A percentile compares a stretch with the other conserved stretches of the same genome.
Evolutionary conservation across 2,329 filamentous ascomycete species (phyloP).

Genomic region (Reticulascus tulasneorum): DNA sequence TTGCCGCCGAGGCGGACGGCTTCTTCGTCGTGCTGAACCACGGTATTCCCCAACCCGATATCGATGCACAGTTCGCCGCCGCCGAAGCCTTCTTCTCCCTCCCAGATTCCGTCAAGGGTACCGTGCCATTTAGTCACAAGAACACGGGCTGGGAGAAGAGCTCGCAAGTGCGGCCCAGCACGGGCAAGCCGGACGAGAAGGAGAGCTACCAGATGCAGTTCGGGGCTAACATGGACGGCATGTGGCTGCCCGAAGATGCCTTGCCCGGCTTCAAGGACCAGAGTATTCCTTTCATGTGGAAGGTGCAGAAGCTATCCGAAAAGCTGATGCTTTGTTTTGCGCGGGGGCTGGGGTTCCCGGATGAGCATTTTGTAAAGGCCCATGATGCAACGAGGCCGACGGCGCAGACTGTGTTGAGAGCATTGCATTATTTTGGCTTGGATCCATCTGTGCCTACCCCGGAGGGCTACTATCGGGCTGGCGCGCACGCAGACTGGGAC

Average conservation of each 20-base stretch:
- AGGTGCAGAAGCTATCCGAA: constrained; percentile 47
- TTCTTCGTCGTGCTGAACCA: constrained; percentile 57
- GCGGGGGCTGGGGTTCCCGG: constrained; percentile 49
- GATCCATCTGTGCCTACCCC: constrained; percentile 29
- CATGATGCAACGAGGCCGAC: constrained; percentile 47
- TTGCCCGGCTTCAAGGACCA: constrained; percentile 44
- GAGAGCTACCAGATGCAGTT: constrained; percentile 62
- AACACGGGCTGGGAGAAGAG: constrained; percentile 60
- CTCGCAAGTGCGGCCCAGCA: constrained; percentile 54
- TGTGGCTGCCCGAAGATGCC: constrained; percentile 45
- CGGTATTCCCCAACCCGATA: constrained; percentile 41
- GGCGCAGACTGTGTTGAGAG: constrained; percentile 49
- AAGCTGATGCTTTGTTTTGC: constrained; percentile 56
- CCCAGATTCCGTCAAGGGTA: constrained; percentile 46
- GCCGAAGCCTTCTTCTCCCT: constrained; percentile 52
- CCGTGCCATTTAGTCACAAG: constrained; percentile 48
- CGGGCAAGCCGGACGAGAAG: constrained; percentile 53
- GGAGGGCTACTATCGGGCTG: constrained; percentile 44
- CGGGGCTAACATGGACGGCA: constrained; percentile 44
- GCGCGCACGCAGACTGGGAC: constrained; percentile 44
- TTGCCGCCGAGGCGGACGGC: constrained; percentile 53
- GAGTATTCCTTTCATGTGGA: constrained; percentile 49
- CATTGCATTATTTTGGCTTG: constrained; percentile 58
- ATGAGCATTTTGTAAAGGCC: constrained; percentile 51
- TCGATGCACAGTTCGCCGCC: constrained; percentile 45